Evolutionary conservation across 2,329 filamentous ascomycete genomes (phyloP), one percentile per base, ranked within the genome.

Genomic region (Verticillium klebahnii): DNA sequence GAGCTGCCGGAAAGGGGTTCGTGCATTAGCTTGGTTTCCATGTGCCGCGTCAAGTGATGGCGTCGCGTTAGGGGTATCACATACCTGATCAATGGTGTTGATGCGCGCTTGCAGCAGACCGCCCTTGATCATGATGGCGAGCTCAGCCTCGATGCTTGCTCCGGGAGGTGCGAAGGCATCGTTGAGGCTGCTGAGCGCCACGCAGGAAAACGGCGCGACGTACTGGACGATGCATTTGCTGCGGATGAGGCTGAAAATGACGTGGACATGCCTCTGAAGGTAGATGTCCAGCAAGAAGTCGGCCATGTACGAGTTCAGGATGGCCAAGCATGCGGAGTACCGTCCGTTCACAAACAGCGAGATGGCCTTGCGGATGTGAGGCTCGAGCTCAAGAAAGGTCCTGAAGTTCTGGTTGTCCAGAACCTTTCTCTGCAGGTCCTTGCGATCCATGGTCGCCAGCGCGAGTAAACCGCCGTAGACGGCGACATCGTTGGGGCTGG

Each of bases 181-280:
- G 9, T 90, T 87, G 80, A 99, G 86, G 64, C 87, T 92, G 23
- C 89, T 83, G 5, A 98, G 80, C 0, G 90, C 93, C 64, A 97
- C 92, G 67, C 89, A 89, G 52, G 90, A 96, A 74, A 96, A 99
- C 0, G 95, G 93, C 29, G 92, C 83, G 69, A 97, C 90, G 76
- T 97, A 98, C 71, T 97, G 92, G 29, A 93, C 86, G 63, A 99
- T 97, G 70, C 93, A 94, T 78, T 97, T 97, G 70, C 85, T 90
- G 62, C 95, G 87, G 67, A 99, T 93, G 57, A 81, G 79, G 12
- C 83, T 80, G 77, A 93, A 95, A 23, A 99, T 80, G 1, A 79
- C 77, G 40, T 82, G 71, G 19, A 97, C 80, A 66, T 96, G 91
- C 64, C 82, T 85, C 63, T 91, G 88, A 7, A 99, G 84, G 73